A percentile compares a stretch with the other conserved stretches of the same genome.
Conservation (phyloP, 2,329 filamentous ascomycete genomes). For the Clarireedia sp. region DNA sequence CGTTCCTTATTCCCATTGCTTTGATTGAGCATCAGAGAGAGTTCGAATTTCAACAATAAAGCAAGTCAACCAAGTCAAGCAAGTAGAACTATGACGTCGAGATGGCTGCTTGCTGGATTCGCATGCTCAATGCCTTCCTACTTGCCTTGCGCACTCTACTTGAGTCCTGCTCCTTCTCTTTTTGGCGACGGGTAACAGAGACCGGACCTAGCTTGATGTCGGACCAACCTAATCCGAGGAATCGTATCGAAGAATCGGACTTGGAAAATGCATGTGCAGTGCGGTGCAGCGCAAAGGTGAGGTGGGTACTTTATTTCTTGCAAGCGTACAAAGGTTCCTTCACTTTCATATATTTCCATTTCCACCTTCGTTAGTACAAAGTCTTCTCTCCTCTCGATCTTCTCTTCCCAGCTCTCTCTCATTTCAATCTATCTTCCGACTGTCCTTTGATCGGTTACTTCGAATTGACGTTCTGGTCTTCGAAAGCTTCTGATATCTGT, state of each 20-base stretch:
- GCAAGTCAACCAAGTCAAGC: too few relatives aligned
- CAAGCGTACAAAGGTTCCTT: too few relatives aligned
- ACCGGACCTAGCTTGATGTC: neutral
- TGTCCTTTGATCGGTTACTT: constrained; percentile 4
- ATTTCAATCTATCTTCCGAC: neutral
- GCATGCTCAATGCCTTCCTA: neutral
- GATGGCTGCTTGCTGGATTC: neutral
- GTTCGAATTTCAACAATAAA: too few relatives aligned
- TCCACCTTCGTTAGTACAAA: neutral
- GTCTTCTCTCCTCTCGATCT: neutral
- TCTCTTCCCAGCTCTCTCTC: neutral
- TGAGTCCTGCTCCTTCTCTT: neutral
- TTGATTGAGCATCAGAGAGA: neutral
- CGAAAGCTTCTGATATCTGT: constrained; percentile 1
- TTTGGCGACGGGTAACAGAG: neutral
- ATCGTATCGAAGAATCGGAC: too few relatives aligned
- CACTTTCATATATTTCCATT: neutral
- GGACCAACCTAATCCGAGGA: neutral
- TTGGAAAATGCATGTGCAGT: too few relatives aligned
- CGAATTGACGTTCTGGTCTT: constrained; percentile 14
- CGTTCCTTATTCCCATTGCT: neutral
- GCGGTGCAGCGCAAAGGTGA: too few relatives aligned
- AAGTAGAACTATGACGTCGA: neutral
- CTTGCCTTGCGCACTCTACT: neutral
- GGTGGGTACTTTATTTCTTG: too few relatives aligned